phyloP scores from a whole-genome alignment of 2,329 filamentous ascomycete genomes.

The Ascochyta fabae region DNA sequence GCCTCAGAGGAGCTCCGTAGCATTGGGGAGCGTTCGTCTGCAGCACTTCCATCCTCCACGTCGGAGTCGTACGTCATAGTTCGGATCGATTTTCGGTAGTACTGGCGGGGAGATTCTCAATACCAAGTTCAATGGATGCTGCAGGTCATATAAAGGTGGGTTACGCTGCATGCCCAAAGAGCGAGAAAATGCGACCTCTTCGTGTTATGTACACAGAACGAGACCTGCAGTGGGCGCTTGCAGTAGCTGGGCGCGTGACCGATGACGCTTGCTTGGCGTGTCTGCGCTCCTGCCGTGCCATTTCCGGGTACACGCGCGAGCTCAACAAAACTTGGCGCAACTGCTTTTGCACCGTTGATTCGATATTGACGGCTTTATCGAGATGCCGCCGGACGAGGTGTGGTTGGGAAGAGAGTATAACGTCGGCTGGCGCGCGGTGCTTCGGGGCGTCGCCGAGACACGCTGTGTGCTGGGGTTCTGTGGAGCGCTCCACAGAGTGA shows the following conservation, averaged over 20 bases:
- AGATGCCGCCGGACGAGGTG: not conserved
- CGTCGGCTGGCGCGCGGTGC: not conserved
- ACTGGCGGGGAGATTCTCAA: not conserved
- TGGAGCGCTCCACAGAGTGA: constrained; percentile 14
- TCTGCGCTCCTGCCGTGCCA: constrained; percentile 3
- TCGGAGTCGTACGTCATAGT: constrained; percentile 31
- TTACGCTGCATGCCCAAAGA: not conserved
- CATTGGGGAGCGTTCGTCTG: constrained; percentile 32
- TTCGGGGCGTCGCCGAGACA: constrained; percentile 3
- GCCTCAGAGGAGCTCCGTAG: constrained; percentile 23
- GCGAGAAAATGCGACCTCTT: not conserved
- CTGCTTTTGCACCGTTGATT: not conserved
- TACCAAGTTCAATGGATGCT: not conserved
- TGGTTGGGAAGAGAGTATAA: constrained; percentile 3
- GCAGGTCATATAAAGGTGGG: constrained; percentile 5
- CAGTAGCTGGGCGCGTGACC: constrained; percentile 11
- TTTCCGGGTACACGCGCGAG: not conserved
- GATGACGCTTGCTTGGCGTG: constrained; percentile 10
- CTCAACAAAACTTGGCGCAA: constrained; percentile 2
- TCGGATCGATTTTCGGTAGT: constrained; percentile 12
- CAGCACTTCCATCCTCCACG: constrained; percentile 23
- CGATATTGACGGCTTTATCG: not conserved
- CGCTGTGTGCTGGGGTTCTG: constrained; percentile 11
- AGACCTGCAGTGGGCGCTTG: not conserved
- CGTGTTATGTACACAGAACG: constrained; percentile 4